A percentile compares a stretch with the other conserved stretches of the same genome.
phyloP scores from a whole-genome alignment of 257 asterid genomes.

The Rauvolfia tetraphylla region DNA sequence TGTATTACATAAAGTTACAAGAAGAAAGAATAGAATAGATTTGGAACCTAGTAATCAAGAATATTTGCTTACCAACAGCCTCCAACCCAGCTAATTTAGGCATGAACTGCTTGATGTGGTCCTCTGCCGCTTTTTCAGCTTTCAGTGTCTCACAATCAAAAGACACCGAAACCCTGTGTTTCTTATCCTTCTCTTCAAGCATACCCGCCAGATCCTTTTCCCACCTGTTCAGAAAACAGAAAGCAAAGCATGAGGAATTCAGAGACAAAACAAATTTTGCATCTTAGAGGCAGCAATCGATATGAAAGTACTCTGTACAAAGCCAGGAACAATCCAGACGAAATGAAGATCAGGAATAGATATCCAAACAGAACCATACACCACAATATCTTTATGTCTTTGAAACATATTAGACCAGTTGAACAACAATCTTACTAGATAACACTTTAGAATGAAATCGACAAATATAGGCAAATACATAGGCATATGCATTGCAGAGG shows the following conservation, averaged over 20 bases:
- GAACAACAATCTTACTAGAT: not conserved
- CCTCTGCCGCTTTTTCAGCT: constrained; percentile 89
- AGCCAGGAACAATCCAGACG: not conserved
- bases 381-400: not conserved
- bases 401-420: not conserved
- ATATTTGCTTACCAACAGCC: constrained; percentile 66
- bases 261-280: constrained; percentile 3
- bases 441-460: not conserved
- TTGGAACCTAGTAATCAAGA: constrained; percentile 15
- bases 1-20: not conserved
- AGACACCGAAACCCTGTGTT: constrained; percentile 47
- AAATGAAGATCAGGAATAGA: not conserved
- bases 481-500: not conserved
- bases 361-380: not conserved
- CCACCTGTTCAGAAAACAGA: constrained; percentile 57
- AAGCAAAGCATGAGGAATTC: constrained; percentile 3
- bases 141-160: constrained; percentile 93
- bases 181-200: constrained; percentile 70
- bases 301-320: not conserved
- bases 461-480: not conserved
- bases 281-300: not conserved
- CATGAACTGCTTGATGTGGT: constrained; percentile 84
- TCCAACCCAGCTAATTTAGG: constrained; percentile 89
- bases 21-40: constrained; percentile 4
- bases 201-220: constrained; percentile 81